These are phyloP conservation scores for Alloteropsis semialata DNA, from an alignment of 176 grass and related monocot species.

Conservation along the genomic window DNA sequence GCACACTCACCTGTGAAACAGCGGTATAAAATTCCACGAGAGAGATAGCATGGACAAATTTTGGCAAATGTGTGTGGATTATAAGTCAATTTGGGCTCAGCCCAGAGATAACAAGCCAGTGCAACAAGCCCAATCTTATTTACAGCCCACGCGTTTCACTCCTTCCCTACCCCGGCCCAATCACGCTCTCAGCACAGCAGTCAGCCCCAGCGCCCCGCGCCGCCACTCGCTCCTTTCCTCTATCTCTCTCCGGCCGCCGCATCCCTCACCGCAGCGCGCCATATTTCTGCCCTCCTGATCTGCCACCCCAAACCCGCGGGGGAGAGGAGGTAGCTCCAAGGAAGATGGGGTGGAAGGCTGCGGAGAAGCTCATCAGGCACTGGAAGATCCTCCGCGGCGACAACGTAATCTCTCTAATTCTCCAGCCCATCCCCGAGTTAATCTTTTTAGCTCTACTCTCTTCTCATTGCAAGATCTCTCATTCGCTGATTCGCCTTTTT, in stretches of 20 bases:
- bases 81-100: neutral
- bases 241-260: neutral
- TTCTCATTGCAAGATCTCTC: neutral
- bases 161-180: neutral
- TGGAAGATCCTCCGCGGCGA: slow-evolving; percentile 94
- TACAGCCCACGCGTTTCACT: neutral
- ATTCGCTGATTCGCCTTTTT: neutral
- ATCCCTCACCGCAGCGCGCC: neutral
- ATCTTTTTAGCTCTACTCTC: neutral
- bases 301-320: neutral
- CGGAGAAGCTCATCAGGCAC: slow-evolving; percentile 72
- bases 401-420: slow-evolving; percentile 40
- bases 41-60: too few relatives aligned
- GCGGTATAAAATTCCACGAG: too few relatives aligned
- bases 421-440: neutral
- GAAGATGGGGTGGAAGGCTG: slow-evolving; percentile 87
- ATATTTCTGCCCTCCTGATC: neutral
- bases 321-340: neutral
- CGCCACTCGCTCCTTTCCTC: neutral
- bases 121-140: neutral
- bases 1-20: too few relatives aligned
- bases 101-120: neutral
- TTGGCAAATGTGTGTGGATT: neutral
- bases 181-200: neutral
- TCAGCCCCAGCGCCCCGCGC: neutral